Evolutionary conservation across 805 yeast species (phyloP), one percentile per base, ranked within the genome.

Genomic region (Gaillardinia entomophila): DNA sequence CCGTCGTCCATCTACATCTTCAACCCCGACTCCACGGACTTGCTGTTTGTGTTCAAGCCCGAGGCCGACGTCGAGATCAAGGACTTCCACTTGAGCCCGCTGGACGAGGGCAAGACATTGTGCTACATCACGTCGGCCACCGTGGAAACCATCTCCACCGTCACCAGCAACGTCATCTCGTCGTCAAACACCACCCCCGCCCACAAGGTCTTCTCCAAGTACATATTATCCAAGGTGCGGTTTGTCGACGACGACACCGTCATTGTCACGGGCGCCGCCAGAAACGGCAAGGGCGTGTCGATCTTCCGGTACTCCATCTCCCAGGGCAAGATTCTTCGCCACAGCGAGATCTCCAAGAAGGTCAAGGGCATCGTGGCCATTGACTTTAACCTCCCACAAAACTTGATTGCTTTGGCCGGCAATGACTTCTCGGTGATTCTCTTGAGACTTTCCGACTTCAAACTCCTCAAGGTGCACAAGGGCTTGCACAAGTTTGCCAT

Each of bases 401-500:
- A 69, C 40, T 54, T 77, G 30, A 56, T 74, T 18, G 79, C 79
- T 1, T 43, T 79, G 15, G 78, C 82, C 0, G 78, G 80, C 0
- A 75, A 79, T 34, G 92, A 84, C 44, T 72, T 77, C 41, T 75
- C 92, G 2, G 60, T 88, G 10, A 58, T 75, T 1, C 44, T 88
- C n/a, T 53, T 79, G 10, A 68, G 71, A 26, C 52, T 72, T 12
- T 60, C 66, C 2, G 75, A 69, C 39, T 71, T 88, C 37, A 66
- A 70, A 27, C 54, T 70, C 10, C 45, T 76, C 16, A 75, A 71
- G 36, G 59, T 66, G 5, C 61, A 77, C 34, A 70, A 71, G 27
- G 73, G 81, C 38, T 77, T 83, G 34, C 96, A 88, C 53, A 63
- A 71, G 6, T 84, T 84, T 53, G 87, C 94, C 16, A 78, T 87